Evolutionary conservation across 2,329 filamentous ascomycete species (phyloP), one percentile per base, ranked within the genome.

Genomic region (Colletotrichum sp.): DNA sequence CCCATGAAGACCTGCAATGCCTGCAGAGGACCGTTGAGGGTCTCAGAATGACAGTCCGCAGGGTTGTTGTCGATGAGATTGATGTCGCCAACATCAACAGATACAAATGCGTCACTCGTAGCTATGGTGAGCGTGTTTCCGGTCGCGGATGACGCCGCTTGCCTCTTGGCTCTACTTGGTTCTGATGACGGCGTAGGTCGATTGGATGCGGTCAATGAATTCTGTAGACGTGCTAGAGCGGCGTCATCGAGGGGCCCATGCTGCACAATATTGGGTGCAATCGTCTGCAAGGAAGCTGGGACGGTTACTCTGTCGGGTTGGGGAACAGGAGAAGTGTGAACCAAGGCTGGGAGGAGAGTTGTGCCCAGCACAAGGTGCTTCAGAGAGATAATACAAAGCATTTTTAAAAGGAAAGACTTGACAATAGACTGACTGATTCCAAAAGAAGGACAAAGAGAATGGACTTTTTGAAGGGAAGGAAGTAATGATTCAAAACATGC

Each of bases 71-170:
- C 71, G 19, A 71, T 44, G 4, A 59, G 1, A 5, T 65, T 49
- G 12, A 75, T 39, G 19, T 72, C 73, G 16, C 71, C 71, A 5
- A 67, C 65, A 55, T 77, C 75, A 6, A 77, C 32, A 7, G 75
- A 64, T 6, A 71, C 30, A 30, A 68, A 75, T 4, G 75, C 65
- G 5, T 63, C 71, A 25, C 19, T 55, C 11, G 55, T 63, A 0
- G 19, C 55, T 25, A 74, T 64, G 6, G 71, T 59, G 8, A 77
- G 52, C n/a, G 66, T 65, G 12, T 30, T 52, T 19, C 44, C 19
- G 2, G 34, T 13, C 8, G 49, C 65, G 9, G 32, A 30, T 19
- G 66, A 39, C 29, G 61, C n/a, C 8, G 8, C 27, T 52, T 55
- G 52, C 5, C 52, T 66, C 52, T 74, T 64, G 12, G 62, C 62